Percentiles rank a stretch among this genome's conserved stretches.
These are phyloP conservation scores for Puya raimondii DNA, from an alignment of 176 grass and related monocot genomes.

Conservation along the genomic window DNA sequence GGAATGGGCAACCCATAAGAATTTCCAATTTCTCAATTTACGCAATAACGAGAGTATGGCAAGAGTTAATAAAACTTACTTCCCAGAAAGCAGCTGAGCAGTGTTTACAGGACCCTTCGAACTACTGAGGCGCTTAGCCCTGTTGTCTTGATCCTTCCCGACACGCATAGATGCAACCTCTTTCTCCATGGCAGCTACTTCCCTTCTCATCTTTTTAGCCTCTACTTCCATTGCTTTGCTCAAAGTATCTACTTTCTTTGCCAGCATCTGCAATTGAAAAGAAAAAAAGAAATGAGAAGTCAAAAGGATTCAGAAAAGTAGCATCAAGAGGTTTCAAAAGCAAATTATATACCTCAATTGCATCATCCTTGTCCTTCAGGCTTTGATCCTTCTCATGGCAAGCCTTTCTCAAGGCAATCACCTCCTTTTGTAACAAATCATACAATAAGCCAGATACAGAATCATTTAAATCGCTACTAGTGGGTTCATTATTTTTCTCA, in stretches of 20 bases:
- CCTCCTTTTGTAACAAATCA: slow-evolving; percentile 97
- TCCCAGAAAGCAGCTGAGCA: slow-evolving; percentile 63
- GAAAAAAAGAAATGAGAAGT: slow-evolving; percentile 10
- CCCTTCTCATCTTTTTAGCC: slow-evolving; percentile 97
- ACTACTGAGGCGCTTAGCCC: slow-evolving; percentile 53
- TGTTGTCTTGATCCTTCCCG: slow-evolving; percentile 86
- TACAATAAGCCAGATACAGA: slow-evolving; percentile 82
- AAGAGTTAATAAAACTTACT: slow-evolving; percentile 26
- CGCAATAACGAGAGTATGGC: slow-evolving; percentile 1
- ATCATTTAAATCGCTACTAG: slow-evolving; percentile 52
- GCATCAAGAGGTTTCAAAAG: slow-evolving; percentile 1
- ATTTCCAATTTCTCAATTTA: not conserved
- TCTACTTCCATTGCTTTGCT: slow-evolving; percentile 99
- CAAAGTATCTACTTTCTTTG: slow-evolving; percentile 92
- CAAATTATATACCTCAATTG: slow-evolving; percentile 54
- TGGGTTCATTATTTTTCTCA: slow-evolving; percentile 39
- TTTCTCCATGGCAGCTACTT: slow-evolving; percentile 95
- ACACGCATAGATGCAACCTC: slow-evolving; percentile 92
- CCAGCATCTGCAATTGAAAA: slow-evolving; percentile 51
- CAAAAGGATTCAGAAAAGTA: slow-evolving; percentile 8
- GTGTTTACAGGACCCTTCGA: slow-evolving; percentile 50
- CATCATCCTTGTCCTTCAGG: slow-evolving; percentile 95
- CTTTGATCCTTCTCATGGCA: slow-evolving; percentile 90
- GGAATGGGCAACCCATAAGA: slow-evolving; percentile 11
- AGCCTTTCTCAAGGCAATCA: slow-evolving; percentile 78